Evolutionary conservation across 164 flowering plant species (phyloP).

Genomic region (Chloranthus sessilifolius): DNA sequence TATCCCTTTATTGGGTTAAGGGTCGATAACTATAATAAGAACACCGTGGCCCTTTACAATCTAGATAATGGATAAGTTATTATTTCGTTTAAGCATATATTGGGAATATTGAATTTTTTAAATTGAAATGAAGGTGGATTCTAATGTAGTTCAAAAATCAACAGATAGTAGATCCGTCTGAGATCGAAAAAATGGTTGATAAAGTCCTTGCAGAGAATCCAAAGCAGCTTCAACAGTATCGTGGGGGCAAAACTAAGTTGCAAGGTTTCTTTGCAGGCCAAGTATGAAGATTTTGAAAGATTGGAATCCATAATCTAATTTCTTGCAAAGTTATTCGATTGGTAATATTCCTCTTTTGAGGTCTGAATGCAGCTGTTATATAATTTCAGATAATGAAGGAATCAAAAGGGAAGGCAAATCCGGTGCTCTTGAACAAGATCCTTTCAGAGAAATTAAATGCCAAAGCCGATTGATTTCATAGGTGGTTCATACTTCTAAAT

Average conservation of each 20-base stretch:
- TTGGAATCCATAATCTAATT: background rate
- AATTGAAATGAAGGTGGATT: no score
- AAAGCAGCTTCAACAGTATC: constrained; percentile 86
- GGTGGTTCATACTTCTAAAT: no score
- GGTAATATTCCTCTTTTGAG: no score
- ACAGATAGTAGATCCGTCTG: constrained; percentile 77
- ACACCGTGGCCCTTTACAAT: no score
- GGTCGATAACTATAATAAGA: no score
- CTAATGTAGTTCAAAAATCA: constrained; percentile 6
- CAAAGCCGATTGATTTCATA: constrained; percentile 37
- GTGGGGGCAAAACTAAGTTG: constrained; percentile 84
- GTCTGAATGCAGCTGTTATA: background rate
- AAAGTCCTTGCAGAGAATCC: constrained; percentile 71
- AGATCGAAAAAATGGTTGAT: constrained; percentile 73
- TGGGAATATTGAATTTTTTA: no score
- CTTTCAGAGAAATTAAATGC: constrained; percentile 71
- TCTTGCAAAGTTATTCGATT: background rate
- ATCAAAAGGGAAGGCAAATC: constrained; percentile 95
- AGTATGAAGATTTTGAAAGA: constrained; percentile 30
- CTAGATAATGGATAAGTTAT: no score
- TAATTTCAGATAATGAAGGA: constrained; percentile 72
- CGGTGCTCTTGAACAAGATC: constrained; percentile 75
- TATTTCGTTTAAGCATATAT: no score
- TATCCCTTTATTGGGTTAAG: no score
- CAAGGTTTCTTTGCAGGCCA: constrained; percentile 95